Conservation (phyloP, 257 asterid species). For the Solanum rostratum region DNA sequence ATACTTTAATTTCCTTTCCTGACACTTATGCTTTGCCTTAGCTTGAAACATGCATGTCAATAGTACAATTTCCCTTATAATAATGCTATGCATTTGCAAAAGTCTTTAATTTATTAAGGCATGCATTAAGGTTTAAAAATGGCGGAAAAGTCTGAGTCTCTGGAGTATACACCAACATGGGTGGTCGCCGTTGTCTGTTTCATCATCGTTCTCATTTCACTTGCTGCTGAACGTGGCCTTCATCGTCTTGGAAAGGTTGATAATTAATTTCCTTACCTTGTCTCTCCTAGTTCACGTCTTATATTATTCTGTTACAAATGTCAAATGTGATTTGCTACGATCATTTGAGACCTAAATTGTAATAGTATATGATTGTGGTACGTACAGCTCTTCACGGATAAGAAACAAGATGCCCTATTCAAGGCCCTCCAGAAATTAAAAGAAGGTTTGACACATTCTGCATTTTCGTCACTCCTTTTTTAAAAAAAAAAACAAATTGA, state of each 20-base stretch:
- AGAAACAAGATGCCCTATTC: conserved; percentile 36
- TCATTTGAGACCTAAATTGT: too few relatives aligned
- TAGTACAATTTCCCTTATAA: not conserved
- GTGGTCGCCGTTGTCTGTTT: conserved; percentile 68
- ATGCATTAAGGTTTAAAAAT: not conserved
- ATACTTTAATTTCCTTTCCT: conserved; percentile 7
- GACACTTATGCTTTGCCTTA: conserved; percentile 38
- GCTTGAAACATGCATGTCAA: not conserved
- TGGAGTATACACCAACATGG: conserved; percentile 80
- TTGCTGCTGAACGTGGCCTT: conserved; percentile 61
- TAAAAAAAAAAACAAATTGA: not conserved
- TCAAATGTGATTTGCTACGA: not conserved
- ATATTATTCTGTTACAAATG: not conserved
- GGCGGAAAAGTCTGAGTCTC: conserved; percentile 31
- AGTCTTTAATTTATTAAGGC: not conserved
- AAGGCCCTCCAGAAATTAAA: conserved; percentile 70
- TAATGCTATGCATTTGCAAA: not conserved
- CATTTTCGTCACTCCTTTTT: not conserved
- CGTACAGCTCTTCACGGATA: conserved; percentile 39
- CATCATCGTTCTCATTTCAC: conserved; percentile 55
- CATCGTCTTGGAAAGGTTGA: conserved; percentile 61
- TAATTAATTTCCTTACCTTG: not conserved
- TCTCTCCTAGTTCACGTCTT: not conserved
- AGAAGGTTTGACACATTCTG: conserved; percentile 31
- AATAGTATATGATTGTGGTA: not conserved